Evolutionary conservation across 768 basidiomycete genomes (phyloP), one percentile per base, ranked within the genome.

Genomic region (Cystobasidium onofrii): DNA sequence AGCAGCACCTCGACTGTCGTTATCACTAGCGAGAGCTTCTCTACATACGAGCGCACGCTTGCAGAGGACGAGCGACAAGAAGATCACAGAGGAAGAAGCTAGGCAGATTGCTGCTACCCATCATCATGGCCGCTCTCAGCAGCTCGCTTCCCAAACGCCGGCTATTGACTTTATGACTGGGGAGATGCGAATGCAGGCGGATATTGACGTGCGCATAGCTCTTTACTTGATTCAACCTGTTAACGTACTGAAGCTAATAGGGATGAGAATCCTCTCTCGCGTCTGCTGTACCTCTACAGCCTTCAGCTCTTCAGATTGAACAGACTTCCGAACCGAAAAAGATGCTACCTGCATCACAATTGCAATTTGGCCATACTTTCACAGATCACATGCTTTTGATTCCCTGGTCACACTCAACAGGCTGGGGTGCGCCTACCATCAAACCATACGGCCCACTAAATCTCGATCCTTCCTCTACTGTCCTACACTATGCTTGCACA

Each of bases 401-500:
- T 65, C 88, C 81, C n/a, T 95, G 92, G 92, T 83, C 85, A 73
- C 82, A 84, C 1, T 79, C 83, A 27, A 84, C 84, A 46, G 94
- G 94, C 20, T 97, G 94, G 93, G 89, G 86, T 25, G 80, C 84
- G 1, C 93, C 93, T 1, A 83, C 87, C 78, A 95, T 97, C 75
- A 84, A 85, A 77, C 91, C 92, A 73, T 95, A 93, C 80, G 88
- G 86, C 1, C 89, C 89, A 6, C 83, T 93, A 44, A 78, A 82
- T 20, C 83, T 93, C 23, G 88, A 91, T 75, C 92, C 91, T 6
- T 90, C 89, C 78, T 85, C 83, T 80, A 86, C 90, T 74, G 93
- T 93, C 23, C 84, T 98, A 73, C 94, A 98, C 81, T 97, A 98
- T 82, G 92, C 92, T 0, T 91, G 92, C 7, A 78, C 89, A 57